Evolutionary conservation across 2,329 filamentous ascomycete species (phyloP), one percentile per base, ranked within the genome.

Genomic region (Claviceps monticola): DNA sequence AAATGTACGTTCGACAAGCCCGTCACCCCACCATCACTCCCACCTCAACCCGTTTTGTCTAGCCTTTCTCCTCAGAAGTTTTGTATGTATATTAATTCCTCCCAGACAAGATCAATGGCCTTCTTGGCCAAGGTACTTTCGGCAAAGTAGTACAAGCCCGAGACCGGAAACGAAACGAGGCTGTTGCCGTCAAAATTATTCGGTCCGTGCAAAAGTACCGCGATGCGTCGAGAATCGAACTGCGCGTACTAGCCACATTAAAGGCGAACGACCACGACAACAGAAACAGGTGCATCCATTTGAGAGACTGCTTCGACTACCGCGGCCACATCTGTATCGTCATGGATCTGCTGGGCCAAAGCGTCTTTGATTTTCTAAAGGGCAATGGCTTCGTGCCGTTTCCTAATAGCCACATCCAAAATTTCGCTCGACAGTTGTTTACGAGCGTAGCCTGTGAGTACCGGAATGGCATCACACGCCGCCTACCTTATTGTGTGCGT

Each of bases 321-420:
- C 81, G 90, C 47, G 93, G 94, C 53, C 93, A 98, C 64, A 97
- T 98, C 59, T 98, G 93, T 74, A 84, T 84, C 54, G 80, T 84
- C 51, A 84, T 82, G 79, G 80, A 84, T 57, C 69, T 84, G 3
- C 79, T 97, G 36, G 91, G 91, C 47, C 91, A 96, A 64, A 97
- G 91, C 61, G 91, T 98, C 50, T 98, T 98, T 65, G 93, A 98
- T 69, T 98, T 98, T 60, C 76, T 98, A 47, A 98, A 98, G 72
- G 83, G 84, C 62, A 97, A 97, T 64, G 79, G 81, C 57, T 98
- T 98, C 64, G 89, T 95, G 17, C 93, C 93, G 0, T 98, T 98
- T 63, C 93, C 93, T 13, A 97, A 94, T 74, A 96, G 90, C 58
- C 93, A 98, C 68, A 98, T 98, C 54, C 93, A 97, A 67, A 91